Percentiles rank a stretch among this genome's conserved stretches.
phyloP scores from a whole-genome alignment of 495 filamentous ascomycete genomes.

The Penicillium psychrofluorescens region DNA sequence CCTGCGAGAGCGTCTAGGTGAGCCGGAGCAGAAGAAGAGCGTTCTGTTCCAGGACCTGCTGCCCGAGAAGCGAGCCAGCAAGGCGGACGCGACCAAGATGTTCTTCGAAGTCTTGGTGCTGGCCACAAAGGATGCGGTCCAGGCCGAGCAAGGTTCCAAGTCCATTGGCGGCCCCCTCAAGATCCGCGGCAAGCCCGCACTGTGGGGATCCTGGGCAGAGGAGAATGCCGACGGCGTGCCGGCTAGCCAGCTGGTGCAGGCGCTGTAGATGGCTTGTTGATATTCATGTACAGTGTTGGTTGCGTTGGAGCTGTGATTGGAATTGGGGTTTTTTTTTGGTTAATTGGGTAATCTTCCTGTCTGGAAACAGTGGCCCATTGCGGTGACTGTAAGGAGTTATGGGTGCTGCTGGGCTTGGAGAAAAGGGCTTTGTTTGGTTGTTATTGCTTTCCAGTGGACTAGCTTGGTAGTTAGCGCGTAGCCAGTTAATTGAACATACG shows the following conservation, averaged over 20 bases:
- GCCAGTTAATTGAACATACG: no score
- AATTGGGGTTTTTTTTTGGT: conserved; percentile 12
- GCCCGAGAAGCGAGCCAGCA: conserved; percentile 67
- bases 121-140: conserved; percentile 95
- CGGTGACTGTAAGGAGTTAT: conserved; percentile 18
- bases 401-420: conserved; percentile 10
- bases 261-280: conserved; percentile 15
- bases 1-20: conserved; percentile 79
- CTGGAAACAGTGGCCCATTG: conserved; percentile 12
- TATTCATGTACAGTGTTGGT: conserved; percentile 30
- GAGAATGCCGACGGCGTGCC: conserved; percentile 57
- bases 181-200: conserved; percentile 77
- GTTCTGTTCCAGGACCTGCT: conserved; percentile 90
- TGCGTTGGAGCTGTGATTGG: no score
- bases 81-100: conserved; percentile 94
- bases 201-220: conserved; percentile 97
- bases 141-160: conserved; percentile 81
- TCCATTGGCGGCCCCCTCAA: conserved; percentile 68
- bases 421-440: conserved; percentile 9
- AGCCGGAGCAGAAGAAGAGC: conserved; percentile 61
- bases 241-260: conserved; percentile 21
- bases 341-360: conserved; percentile 17
- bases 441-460: conserved; percentile 11
- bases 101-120: conserved; percentile 95
- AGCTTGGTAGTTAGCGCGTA: neutral